Conservation (phyloP, 2,329 filamentous ascomycete species). For the Colletotrichum lini region DNA sequence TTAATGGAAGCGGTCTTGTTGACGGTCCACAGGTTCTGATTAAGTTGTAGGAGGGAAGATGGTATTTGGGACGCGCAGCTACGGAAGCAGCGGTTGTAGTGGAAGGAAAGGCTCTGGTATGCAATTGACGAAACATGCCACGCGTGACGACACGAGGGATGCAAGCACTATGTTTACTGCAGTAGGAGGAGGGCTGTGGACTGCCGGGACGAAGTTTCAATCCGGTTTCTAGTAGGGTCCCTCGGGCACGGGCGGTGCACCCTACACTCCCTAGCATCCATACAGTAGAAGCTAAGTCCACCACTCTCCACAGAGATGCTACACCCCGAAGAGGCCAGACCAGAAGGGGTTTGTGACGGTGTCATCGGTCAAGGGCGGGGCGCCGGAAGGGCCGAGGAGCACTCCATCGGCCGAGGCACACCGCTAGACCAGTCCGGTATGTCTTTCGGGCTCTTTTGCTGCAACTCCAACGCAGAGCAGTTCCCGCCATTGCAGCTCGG, state of each 20-base stretch:
- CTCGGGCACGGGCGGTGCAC: slow-evolving; percentile 32
- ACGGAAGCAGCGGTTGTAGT: slow-evolving; percentile 17
- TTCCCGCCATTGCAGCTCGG: neutral
- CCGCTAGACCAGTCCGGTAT: neutral
- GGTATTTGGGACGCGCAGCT: neutral
- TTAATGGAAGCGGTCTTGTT: neutral
- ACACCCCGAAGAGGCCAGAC: slow-evolving; percentile 1
- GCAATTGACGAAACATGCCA: slow-evolving; percentile 29
- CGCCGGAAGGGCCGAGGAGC: slow-evolving; percentile 18
- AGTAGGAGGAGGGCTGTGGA: slow-evolving; percentile 3
- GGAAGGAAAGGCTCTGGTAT: slow-evolving; percentile 12
- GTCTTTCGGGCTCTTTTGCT: neutral
- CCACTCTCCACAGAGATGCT: slow-evolving; percentile 12
- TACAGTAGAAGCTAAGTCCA: too few relatives aligned
- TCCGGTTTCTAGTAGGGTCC: slow-evolving; percentile 36
- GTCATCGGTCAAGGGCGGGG: slow-evolving; percentile 29
- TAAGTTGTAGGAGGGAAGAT: neutral
- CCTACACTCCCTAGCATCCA: slow-evolving; percentile 1
- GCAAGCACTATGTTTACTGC: neutral
- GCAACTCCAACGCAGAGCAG: neutral
- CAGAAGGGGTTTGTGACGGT: slow-evolving; percentile 7
- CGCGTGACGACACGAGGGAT: slow-evolving; percentile 24
- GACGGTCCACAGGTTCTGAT: slow-evolving; percentile 4
- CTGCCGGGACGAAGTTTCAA: slow-evolving; percentile 40
- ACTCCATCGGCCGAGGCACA: slow-evolving; percentile 32